phyloP scores from a whole-genome alignment of 306 rosid genomes.

The Quercus berberidifolia region DNA sequence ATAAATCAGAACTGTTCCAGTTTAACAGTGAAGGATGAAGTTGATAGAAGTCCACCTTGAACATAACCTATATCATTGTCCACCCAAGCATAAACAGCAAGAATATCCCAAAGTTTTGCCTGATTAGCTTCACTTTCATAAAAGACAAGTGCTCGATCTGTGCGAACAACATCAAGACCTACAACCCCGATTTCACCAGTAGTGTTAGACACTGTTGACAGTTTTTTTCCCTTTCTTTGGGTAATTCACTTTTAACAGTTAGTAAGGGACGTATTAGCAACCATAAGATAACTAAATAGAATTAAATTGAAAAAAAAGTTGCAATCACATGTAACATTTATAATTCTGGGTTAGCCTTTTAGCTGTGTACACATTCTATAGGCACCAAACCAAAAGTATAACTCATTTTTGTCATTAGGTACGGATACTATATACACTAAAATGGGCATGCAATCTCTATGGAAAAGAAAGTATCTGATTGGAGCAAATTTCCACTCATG shows the following conservation, averaged over 20 bases:
- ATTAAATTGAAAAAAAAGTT: not conserved
- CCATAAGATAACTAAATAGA: not conserved
- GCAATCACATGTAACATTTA: not conserved
- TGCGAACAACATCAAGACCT: conserved; percentile 91
- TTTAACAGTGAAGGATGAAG: conserved; percentile 11
- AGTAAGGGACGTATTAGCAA: not conserved
- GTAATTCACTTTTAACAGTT: conserved; percentile 3
- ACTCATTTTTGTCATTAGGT: not conserved
- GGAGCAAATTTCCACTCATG: not conserved
- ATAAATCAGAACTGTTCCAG: conserved; percentile 17
- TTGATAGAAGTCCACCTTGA: conserved; percentile 54
- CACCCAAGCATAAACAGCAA: conserved; percentile 84
- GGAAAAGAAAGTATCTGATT: too few relatives aligned
- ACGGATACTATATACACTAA: too few relatives aligned
- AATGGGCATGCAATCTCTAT: too few relatives aligned
- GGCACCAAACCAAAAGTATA: conserved; percentile 11
- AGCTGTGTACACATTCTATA: not conserved
- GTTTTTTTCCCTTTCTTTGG: too few relatives aligned
- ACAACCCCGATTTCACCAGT: conserved; percentile 35
- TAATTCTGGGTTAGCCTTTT: not conserved
- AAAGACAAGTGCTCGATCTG: conserved; percentile 79
- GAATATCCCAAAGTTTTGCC: conserved; percentile 88
- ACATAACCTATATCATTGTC: conserved; percentile 87
- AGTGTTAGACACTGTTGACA: conserved; percentile 16
- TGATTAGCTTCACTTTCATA: conserved; percentile 81